Percentiles rank a stretch among this genome's conserved stretches.
Conservation (phyloP, 192 early-diverging fungal species). For the Podila horticola region DNA sequence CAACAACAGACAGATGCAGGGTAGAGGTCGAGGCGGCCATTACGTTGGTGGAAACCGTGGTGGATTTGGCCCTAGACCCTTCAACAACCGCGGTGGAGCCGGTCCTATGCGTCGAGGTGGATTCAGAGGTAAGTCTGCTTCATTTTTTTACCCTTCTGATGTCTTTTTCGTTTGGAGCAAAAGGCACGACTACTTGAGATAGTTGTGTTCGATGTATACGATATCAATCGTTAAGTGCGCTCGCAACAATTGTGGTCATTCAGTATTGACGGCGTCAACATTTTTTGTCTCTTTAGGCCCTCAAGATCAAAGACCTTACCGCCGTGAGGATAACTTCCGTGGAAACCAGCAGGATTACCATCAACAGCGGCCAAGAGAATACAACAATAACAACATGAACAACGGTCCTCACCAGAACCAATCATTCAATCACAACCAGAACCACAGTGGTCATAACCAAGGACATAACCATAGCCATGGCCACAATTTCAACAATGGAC, state of each 20-base stretch:
- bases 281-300: slow-evolving; percentile 12
- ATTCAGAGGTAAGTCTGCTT: slow-evolving; percentile 33
- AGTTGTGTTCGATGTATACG: too few species aligned
- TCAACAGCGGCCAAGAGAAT: slow-evolving; percentile 39
- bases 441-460: slow-evolving; percentile 1
- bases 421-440: neutral
- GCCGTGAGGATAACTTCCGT: slow-evolving; percentile 38
- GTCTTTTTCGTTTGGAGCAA: neutral
- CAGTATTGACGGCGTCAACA: neutral
- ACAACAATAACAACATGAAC: slow-evolving; percentile 18
- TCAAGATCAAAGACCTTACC: slow-evolving; percentile 50
- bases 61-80: slow-evolving; percentile 1
- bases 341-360: slow-evolving; percentile 19
- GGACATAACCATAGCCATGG: neutral
- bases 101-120: slow-evolving; percentile 41
- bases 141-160: neutral
- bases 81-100: slow-evolving; percentile 27
- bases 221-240: too few species aligned
- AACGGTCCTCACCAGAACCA: neutral
- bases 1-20: slow-evolving; percentile 10
- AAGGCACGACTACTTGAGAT: too few species aligned
- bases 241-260: too few species aligned
- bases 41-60: neutral
- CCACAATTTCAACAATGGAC: slow-evolving; percentile 1
- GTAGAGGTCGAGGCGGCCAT: slow-evolving; percentile 20